phyloP scores from a whole-genome alignment of 768 basidiomycete species.

The Naematelia encephala region DNA sequence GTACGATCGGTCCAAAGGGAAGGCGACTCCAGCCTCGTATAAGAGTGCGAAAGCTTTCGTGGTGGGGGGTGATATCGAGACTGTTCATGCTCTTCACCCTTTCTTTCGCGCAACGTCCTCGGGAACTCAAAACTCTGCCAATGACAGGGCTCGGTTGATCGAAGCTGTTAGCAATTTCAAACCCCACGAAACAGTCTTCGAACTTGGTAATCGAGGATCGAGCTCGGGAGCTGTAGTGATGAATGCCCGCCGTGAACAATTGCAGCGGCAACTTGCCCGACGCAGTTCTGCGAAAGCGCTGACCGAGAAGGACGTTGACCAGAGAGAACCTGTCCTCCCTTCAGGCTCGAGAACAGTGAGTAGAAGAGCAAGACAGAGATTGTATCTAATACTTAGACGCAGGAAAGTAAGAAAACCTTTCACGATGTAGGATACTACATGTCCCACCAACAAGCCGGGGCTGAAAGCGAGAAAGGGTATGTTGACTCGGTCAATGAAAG shows the following conservation, averaged over 20 bases:
- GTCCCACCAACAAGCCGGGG: neutral
- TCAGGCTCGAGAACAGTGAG: too few relatives aligned
- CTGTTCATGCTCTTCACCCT: neutral
- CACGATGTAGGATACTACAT: neutral
- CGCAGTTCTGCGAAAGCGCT: neutral
- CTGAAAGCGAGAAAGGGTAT: neutral
- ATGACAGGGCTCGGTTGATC: slow-evolving; percentile 63
- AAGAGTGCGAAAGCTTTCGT: neutral
- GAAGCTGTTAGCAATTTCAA: slow-evolving; percentile 74
- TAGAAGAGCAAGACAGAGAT: too few relatives aligned
- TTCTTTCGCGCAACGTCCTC: neutral
- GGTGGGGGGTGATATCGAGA: neutral
- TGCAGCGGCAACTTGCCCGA: slow-evolving; percentile 62
- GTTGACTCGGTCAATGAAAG: neutral
- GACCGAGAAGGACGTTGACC: neutral
- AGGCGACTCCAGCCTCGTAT: slow-evolving; percentile 78
- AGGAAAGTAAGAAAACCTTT: neutral
- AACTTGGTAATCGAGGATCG: slow-evolving; percentile 73
- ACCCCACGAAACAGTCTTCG: slow-evolving; percentile 86
- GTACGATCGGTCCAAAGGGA: slow-evolving; percentile 91
- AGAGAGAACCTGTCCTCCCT: too few relatives aligned
- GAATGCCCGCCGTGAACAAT: slow-evolving; percentile 62
- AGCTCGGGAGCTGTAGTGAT: slow-evolving; percentile 67
- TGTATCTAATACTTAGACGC: too few relatives aligned
- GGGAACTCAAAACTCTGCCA: slow-evolving; percentile 53